phyloP scores from a whole-genome alignment of 441 rosid genomes.

The Gossypium davidsonii region DNA sequence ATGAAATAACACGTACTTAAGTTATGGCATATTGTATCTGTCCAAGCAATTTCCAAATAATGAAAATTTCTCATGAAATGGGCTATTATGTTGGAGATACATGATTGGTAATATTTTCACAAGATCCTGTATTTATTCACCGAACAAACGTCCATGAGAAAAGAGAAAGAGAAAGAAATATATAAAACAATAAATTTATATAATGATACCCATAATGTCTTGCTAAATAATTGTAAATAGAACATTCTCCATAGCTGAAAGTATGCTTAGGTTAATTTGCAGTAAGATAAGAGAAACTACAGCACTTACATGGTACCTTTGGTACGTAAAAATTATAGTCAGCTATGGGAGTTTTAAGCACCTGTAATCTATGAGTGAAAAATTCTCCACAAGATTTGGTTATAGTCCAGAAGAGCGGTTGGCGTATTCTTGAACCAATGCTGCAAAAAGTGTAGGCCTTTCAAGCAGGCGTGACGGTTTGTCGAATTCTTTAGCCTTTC shows the following conservation, averaged over 20 bases:
- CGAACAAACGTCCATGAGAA: background rate
- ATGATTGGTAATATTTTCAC: background rate
- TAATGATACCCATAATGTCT: background rate
- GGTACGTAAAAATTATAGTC: background rate
- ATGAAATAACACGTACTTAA: no score
- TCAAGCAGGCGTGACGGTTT: conserved; percentile 64
- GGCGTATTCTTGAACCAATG: conserved; percentile 89
- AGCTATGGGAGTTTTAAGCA: background rate
- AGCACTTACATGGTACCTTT: background rate
- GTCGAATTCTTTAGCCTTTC: conserved; percentile 68
- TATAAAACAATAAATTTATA: background rate
- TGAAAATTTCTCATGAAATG: no score
- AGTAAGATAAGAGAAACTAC: background rate
- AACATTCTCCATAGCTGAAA: background rate
- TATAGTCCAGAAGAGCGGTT: conserved; percentile 66
- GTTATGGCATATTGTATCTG: no score
- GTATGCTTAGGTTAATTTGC: background rate
- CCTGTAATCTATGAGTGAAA: background rate
- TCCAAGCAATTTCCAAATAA: no score
- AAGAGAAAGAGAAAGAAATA: background rate
- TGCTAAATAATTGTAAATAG: background rate
- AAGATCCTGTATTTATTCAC: background rate
- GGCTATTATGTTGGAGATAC: background rate
- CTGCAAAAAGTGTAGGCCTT: conserved; percentile 67
- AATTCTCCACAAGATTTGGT: background rate